Evolutionary conservation across 768 basidiomycete genomes (phyloP).

Genomic region (Tulasnella sp.): DNA sequence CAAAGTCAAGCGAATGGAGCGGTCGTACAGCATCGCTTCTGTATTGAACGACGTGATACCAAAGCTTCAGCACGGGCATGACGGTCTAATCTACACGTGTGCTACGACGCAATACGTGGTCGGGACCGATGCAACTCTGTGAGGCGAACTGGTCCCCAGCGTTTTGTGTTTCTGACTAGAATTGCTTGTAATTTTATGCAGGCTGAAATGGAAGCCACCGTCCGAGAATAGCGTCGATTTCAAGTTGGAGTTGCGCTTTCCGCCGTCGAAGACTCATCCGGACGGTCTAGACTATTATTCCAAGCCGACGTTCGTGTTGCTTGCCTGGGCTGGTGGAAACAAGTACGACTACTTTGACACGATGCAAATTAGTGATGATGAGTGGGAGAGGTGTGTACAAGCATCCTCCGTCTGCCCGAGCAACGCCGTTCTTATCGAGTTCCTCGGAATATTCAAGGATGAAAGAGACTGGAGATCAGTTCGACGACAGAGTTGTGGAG

Average conservation of each 20-base stretch:
- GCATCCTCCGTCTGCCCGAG: not conserved
- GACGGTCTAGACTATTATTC: conserved; percentile 63
- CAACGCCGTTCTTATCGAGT: not conserved
- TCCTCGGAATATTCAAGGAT: conserved; percentile 41
- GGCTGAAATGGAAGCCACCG: conserved; percentile 98
- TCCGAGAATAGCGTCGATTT: conserved; percentile 98
- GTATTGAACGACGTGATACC: conserved; percentile 81
- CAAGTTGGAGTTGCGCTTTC: conserved; percentile 90
- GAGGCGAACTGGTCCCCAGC: conserved; percentile 20
- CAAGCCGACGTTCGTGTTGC: conserved; percentile 76
- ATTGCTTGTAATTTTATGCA: conserved; percentile 28
- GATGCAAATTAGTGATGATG: conserved; percentile 74
- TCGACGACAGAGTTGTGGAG: conserved; percentile 90
- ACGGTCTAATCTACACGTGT: conserved; percentile 94
- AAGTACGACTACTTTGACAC: conserved; percentile 74
- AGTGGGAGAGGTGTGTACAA: conserved; percentile 77
- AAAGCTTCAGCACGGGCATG: conserved; percentile 77
- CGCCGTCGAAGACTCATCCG: conserved; percentile 43
- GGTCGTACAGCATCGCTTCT: conserved; percentile 78
- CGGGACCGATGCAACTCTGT: conserved; percentile 89
- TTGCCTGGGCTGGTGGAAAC: conserved; percentile 69
- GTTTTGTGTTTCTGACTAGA: not conserved
- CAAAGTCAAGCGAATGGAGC: conserved; percentile 73
- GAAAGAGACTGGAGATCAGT: conserved; percentile 73
- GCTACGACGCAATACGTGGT: conserved; percentile 67